Evolutionary conservation across 2,329 filamentous ascomycete species (phyloP).

Genomic region (Fusarium torreyae): DNA sequence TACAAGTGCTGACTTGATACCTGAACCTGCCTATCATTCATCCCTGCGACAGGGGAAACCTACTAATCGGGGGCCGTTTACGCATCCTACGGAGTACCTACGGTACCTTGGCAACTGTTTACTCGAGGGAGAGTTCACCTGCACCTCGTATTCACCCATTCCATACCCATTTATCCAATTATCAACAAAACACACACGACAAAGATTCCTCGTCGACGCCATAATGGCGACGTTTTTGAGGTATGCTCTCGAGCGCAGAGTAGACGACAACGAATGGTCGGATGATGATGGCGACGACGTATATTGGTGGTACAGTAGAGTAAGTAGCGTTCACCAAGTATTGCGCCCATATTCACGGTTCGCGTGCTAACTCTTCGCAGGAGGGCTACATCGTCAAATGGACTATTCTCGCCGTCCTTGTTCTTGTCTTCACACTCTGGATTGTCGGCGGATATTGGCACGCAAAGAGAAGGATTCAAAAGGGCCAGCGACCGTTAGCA

Average conservation of each 20-base stretch:
- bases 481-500: constrained; percentile 74
- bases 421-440: constrained; percentile 72
- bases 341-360: background rate
- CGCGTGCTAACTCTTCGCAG: constrained; percentile 55
- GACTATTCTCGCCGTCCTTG: constrained; percentile 75
- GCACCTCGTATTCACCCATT: constrained; percentile 24
- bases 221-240: constrained; percentile 42
- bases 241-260: constrained; percentile 38
- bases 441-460: constrained; percentile 79
- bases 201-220: constrained; percentile 7
- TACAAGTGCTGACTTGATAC: constrained; percentile 29
- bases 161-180: background rate
- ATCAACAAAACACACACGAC: constrained; percentile 25
- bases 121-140: constrained; percentile 10
- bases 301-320: constrained; percentile 52
- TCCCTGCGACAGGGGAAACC: constrained; percentile 20
- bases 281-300: constrained; percentile 41
- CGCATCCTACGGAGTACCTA: constrained; percentile 15
- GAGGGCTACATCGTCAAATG: constrained; percentile 79
- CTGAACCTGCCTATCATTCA: background rate
- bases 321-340: constrained; percentile 31
- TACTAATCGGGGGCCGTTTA: constrained; percentile 26
- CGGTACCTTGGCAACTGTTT: constrained; percentile 28
- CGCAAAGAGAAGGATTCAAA: constrained; percentile 75
- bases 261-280: constrained; percentile 19